phyloP scores from a whole-genome alignment of 1,284 basidiomycete genomes.

The Waitea zeae region DNA sequence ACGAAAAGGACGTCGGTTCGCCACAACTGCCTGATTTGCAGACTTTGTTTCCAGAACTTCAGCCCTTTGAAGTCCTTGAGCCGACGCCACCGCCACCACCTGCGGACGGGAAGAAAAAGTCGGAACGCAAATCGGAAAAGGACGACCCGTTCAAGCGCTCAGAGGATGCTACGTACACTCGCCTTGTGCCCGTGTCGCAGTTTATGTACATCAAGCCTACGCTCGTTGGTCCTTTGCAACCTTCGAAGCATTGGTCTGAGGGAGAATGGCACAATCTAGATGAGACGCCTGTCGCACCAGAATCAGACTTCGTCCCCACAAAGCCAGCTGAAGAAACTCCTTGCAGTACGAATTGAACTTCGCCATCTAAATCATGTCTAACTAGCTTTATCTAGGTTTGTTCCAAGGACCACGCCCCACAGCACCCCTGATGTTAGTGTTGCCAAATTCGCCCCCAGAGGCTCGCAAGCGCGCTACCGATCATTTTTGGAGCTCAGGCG shows the following conservation, averaged over 20 bases:
- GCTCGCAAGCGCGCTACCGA: conserved; percentile 33
- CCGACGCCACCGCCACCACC: too few species aligned
- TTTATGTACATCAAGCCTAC: conserved; percentile 59
- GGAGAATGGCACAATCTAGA: conserved; percentile 44
- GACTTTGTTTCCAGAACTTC: too few species aligned
- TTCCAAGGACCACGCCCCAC: conserved; percentile 13
- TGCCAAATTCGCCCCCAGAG: conserved; percentile 18
- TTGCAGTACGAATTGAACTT: conserved; percentile 20
- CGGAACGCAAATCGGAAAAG: conserved; percentile 49
- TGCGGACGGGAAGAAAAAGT: conserved; percentile 36
- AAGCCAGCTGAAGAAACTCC: conserved; percentile 26
- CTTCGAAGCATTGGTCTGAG: conserved; percentile 45
- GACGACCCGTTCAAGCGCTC: too few species aligned
- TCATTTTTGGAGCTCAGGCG: conserved; percentile 60
- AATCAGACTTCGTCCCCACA: conserved; percentile 22
- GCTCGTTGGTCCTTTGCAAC: conserved; percentile 48
- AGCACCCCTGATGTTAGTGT: conserved; percentile 11
- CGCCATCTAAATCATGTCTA: not conserved
- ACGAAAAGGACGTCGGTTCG: too few species aligned
- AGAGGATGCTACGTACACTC: conserved; percentile 52
- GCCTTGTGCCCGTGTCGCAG: conserved; percentile 39
- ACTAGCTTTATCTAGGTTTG: conserved; percentile 28
- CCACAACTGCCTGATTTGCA: too few species aligned
- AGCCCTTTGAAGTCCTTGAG: too few species aligned
- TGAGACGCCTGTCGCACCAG: conserved; percentile 30